These are phyloP conservation scores for Candida sphagnicola DNA, from an alignment of 805 yeast genomes.

Conservation along the genomic window DNA sequence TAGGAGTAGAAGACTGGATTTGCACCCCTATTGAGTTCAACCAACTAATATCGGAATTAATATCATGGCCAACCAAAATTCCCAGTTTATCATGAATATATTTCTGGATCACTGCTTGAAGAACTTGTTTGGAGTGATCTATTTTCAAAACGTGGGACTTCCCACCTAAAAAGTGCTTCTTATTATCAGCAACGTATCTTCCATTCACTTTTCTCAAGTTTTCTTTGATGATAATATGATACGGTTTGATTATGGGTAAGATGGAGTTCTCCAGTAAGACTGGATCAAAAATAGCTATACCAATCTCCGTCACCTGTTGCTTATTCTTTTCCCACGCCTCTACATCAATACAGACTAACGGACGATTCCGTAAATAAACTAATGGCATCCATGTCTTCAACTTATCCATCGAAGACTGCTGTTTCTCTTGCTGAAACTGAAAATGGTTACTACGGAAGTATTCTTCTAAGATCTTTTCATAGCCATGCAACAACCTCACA, in stretches of 20 bases:
- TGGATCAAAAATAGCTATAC: conserved; percentile 56
- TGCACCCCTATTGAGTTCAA: conserved; percentile 42
- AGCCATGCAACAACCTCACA: neutral
- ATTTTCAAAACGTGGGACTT: conserved; percentile 39
- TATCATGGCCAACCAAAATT: conserved; percentile 56
- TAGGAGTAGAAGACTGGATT: conserved; percentile 19
- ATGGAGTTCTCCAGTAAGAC: conserved; percentile 33
- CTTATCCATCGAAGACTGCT: conserved; percentile 6
- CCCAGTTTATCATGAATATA: conserved; percentile 33
- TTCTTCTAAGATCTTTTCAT: conserved; percentile 10
- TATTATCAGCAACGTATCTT: conserved; percentile 51
- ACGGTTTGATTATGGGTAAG: conserved; percentile 37
- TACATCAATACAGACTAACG: conserved; percentile 48
- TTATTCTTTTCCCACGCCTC: conserved; percentile 53
- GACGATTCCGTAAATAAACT: conserved; percentile 20
- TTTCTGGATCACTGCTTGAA: conserved; percentile 41
- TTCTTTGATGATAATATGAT: conserved; percentile 46
- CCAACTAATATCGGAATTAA: conserved; percentile 53
- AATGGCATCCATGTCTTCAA: conserved; percentile 15
- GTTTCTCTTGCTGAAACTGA: conserved; percentile 11
- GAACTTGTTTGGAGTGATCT: conserved; percentile 30
- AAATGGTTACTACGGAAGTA: conserved; percentile 20
- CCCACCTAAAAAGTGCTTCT: conserved; percentile 49
- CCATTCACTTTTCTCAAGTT: conserved; percentile 39
- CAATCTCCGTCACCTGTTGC: conserved; percentile 51